phyloP scores from a whole-genome alignment of 768 basidiomycete species.

The Boletales sp. region DNA sequence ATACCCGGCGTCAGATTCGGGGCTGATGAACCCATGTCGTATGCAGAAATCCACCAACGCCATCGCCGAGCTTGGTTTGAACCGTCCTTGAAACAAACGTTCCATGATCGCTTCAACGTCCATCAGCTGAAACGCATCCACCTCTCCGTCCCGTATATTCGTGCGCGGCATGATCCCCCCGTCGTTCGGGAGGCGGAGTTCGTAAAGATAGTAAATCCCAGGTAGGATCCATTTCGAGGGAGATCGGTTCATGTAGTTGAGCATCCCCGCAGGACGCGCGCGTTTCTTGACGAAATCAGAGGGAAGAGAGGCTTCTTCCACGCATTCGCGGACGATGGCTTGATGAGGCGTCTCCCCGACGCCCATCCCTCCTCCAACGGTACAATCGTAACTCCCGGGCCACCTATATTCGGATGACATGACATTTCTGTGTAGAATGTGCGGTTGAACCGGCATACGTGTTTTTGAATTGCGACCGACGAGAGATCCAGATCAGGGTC shows the following conservation, averaged over 20 bases:
- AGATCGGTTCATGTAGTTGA: slow-evolving; percentile 41
- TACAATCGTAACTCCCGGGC: slow-evolving; percentile 40
- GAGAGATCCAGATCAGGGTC: slow-evolving; percentile 39
- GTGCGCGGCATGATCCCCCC: slow-evolving; percentile 31
- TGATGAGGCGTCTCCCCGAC: slow-evolving; percentile 35
- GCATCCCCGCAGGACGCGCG: slow-evolving; percentile 34
- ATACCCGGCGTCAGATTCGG: slow-evolving; percentile 22
- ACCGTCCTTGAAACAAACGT: slow-evolving; percentile 31
- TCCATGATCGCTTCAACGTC: slow-evolving; percentile 31
- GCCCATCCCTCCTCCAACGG: slow-evolving; percentile 42
- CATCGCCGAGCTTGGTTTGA: slow-evolving; percentile 43
- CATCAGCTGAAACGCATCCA: slow-evolving; percentile 40
- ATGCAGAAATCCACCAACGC: slow-evolving; percentile 42
- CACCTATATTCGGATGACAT: slow-evolving; percentile 7
- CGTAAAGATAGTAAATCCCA: slow-evolving; percentile 43
- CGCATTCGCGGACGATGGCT: slow-evolving; percentile 40
- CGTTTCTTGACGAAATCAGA: slow-evolving; percentile 31
- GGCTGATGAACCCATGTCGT: slow-evolving; percentile 31
- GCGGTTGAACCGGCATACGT: slow-evolving; percentile 28
- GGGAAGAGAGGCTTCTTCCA: slow-evolving; percentile 43
- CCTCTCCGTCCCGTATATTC: slow-evolving; percentile 40
- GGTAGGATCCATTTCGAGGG: slow-evolving; percentile 43
- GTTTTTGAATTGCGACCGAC: slow-evolving; percentile 37
- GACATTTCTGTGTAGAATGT: neutral
- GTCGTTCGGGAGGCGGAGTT: slow-evolving; percentile 38